Base-by-base conservation (phyloP, 352 stramenopile genomes). In the Phytophthora agathidicida region DNA sequence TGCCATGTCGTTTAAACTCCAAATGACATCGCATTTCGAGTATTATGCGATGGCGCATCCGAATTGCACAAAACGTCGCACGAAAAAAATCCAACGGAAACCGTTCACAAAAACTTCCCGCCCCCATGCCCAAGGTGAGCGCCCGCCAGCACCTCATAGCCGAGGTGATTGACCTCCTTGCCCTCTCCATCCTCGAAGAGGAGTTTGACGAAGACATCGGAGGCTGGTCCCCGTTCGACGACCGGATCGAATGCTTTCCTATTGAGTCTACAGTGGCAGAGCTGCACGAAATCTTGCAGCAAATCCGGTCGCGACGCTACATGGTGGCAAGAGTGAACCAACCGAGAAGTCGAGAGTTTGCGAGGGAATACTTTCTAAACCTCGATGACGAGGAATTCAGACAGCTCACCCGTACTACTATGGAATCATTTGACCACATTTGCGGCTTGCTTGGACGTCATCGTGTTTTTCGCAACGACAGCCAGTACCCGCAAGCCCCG, bases 111-210 rank as follows among this genome's bases (percentile, higher is more conserved):
- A n/a, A n/a, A n/a, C n/a, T n/a, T n/a, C n/a, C 32, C 32, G 13
- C 32, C 20, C 5, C 10, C 16, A 41, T 41, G 35, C 35, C 7
- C 6, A 41, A 41, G 35, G 7, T n/a, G 16, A 41, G 35, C 16
- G 35, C 22, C 4, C 17, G 35, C 11, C 6, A 41, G 35, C n/a
- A 17, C 17, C 35, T 41, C 11, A 24, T 41, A n/a, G 22, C 16
- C 3, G 22, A 48, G 16, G 42, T 50, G 2, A 3, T 39, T 22
- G 28, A 50, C 8, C 42, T 50, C 27, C 28, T 50, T 8, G 26
- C 42, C 2, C 26, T 50, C 10, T 50, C 42, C 14, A 37, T 50
- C 19, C 42, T 49, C 1, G 41, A 49, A 37, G 26, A 37, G 17
- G 24, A n/a, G 19, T 17, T 30, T 3, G 42, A 38, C 11, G 27